phyloP scores from a whole-genome alignment of 768 basidiomycete genomes.

The Candolleomyces aberdarensis region DNA sequence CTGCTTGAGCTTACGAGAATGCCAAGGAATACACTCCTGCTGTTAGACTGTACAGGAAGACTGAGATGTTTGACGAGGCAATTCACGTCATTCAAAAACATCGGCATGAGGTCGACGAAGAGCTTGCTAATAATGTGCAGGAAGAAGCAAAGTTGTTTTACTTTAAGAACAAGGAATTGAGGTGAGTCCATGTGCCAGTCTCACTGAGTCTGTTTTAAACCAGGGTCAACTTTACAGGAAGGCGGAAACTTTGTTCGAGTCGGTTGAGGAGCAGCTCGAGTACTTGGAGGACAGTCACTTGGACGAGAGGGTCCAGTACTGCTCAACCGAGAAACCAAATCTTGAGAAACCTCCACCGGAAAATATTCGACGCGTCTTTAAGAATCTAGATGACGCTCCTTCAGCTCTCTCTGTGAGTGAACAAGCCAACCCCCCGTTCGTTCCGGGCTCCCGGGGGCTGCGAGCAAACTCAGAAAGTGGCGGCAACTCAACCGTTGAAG shows the following conservation, averaged over 20 bases:
- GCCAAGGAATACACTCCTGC: constrained; percentile 8
- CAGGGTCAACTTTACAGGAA: constrained; percentile 31
- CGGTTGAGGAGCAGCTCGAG: constrained; percentile 48
- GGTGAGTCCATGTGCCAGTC: constrained; percentile 23
- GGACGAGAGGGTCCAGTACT: no score
- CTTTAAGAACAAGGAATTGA: constrained; percentile 33
- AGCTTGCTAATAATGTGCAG: constrained; percentile 34
- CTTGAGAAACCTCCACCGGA: no score
- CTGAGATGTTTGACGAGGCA: constrained; percentile 46
- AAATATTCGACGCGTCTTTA: no score
- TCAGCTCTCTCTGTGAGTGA: no score
- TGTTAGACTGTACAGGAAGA: constrained; percentile 14
- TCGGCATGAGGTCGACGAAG: constrained; percentile 23
- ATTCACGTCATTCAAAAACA: constrained; percentile 39
- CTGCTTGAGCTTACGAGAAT: constrained; percentile 23
- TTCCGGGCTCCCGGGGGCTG: no score
- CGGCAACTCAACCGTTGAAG: no score
- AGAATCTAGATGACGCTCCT: no score
- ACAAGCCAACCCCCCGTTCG: no score
- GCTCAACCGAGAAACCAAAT: no score
- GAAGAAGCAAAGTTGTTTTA: constrained; percentile 46
- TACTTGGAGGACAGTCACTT: constrained; percentile 43
- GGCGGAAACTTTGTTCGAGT: constrained; percentile 43
- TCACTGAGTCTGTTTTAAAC: not conserved
- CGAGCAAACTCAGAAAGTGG: no score